phyloP scores from a whole-genome alignment of 345 rosid genomes.

The Raphanus raphanistrum region DNA sequence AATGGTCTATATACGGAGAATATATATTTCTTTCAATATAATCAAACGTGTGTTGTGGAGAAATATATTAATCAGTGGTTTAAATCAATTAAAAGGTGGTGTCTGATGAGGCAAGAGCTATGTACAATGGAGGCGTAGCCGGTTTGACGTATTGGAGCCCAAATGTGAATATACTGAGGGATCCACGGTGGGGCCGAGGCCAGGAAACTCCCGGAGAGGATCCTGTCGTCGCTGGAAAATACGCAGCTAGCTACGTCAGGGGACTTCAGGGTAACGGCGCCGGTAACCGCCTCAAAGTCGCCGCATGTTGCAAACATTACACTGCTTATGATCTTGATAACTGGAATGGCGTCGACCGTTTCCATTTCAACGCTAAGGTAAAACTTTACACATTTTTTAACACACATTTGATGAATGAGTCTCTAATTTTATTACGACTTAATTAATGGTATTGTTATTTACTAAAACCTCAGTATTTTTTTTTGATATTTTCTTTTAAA shows the following conservation, averaged over 20 bases:
- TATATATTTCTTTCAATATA: conserved; percentile 1
- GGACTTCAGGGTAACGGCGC: conserved; percentile 66
- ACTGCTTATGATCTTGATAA: conserved; percentile 96
- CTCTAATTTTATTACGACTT: neutral
- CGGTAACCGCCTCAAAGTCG: conserved; percentile 74
- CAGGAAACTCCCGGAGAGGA: conserved; percentile 98
- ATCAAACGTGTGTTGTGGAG: conserved; percentile 6
- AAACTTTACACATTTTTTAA: conserved; percentile 1
- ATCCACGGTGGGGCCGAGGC: conserved; percentile 90
- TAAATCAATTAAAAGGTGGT: conserved; percentile 48
- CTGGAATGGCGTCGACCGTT: conserved; percentile 89
- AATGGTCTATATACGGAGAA: conserved; percentile 10
- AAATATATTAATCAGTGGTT: neutral
- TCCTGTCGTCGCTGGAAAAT: conserved; percentile 68
- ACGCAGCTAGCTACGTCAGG: conserved; percentile 71
- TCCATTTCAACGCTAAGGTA: conserved; percentile 86
- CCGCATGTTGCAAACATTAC: conserved; percentile 97
- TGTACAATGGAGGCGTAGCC: conserved; percentile 72
- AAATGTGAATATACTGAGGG: conserved; percentile 74
- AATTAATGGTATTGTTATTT: neutral
- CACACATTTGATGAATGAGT: neutral
- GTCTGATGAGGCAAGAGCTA: conserved; percentile 79
- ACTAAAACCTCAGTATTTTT: neutral
- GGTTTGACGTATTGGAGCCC: conserved; percentile 86
- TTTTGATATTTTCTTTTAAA: no score